A percentile compares a stretch with the other conserved stretches of the same genome.
Conservation (phyloP, 1,139 yeast species). For the Hanseniaspora uvarum region DNA sequence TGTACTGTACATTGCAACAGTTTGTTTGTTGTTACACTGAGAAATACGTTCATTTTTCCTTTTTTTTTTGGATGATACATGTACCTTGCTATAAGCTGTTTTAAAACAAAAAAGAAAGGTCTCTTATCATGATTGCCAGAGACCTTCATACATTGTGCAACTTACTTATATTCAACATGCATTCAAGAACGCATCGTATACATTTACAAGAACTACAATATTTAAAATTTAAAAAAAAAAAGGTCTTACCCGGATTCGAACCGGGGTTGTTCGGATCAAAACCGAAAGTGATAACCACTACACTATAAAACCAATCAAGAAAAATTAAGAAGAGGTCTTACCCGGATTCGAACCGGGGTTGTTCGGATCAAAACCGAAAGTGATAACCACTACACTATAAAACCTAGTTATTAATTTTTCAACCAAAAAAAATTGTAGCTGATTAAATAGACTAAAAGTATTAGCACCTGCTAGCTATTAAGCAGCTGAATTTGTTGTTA, state of each 20-base stretch:
- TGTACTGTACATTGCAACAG: not conserved
- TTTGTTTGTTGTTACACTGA: not conserved
- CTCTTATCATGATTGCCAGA: too few relatives aligned
- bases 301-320: conserved; percentile 34
- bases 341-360: conserved; percentile 89
- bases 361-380: conserved; percentile 54
- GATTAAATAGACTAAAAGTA: not conserved
- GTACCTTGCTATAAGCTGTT: not conserved
- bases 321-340: conserved; percentile 44
- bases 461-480: too few relatives aligned
- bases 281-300: conserved; percentile 48
- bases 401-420: conserved; percentile 28
- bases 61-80: not conserved
- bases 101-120: too few relatives aligned
- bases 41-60: not conserved
- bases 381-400: conserved; percentile 48
- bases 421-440: not conserved
- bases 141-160: too few relatives aligned
- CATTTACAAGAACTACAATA: too few relatives aligned
- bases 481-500: too few relatives aligned
- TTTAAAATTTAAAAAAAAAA: conserved; percentile 19
- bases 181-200: too few relatives aligned
- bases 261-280: conserved; percentile 71
- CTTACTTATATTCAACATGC: too few relatives aligned
- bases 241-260: conserved; percentile 85